Percentiles rank a stretch among this genome's conserved stretches.
Conservation (phyloP, 2,329 filamentous ascomycete genomes). For the Pseudocercospora cruenta region DNA sequence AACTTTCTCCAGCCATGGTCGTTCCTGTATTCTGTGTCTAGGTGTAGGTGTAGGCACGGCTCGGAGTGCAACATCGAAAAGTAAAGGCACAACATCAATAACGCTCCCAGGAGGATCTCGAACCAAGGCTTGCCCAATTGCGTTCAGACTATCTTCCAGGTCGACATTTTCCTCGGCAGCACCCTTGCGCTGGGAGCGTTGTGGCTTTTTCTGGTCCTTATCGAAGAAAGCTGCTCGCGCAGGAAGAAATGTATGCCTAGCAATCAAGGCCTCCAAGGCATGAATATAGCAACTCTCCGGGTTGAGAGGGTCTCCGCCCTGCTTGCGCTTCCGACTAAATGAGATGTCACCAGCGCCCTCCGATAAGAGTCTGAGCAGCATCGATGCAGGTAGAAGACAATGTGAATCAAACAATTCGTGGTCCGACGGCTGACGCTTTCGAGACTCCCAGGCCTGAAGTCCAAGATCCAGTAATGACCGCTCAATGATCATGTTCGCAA, state of each 20-base stretch:
- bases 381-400: constrained; percentile 31
- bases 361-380: constrained; percentile 21
- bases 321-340: constrained; percentile 29
- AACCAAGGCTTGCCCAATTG: constrained; percentile 9
- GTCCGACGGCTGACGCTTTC: constrained; percentile 28
- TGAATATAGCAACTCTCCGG: neutral
- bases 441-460: constrained; percentile 33
- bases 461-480: constrained; percentile 25
- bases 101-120: constrained; percentile 1
- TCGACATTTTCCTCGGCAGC: neutral
- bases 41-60: constrained; percentile 46
- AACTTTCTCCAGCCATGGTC: constrained; percentile 49
- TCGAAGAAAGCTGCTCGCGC: constrained; percentile 44
- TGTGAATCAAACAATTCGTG: constrained; percentile 33
- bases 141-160: neutral
- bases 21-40: constrained; percentile 45
- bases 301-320: neutral
- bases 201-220: constrained; percentile 14
- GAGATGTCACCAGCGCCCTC: neutral
- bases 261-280: constrained; percentile 36
- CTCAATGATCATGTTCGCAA: neutral
- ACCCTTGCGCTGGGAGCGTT: neutral
- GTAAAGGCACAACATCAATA: constrained; percentile 22
- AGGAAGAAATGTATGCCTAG: constrained; percentile 48
- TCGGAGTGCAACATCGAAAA: constrained; percentile 48